Base-by-base conservation (phyloP, 768 basidiomycete species). In the Phaeotremella skinneri region DNA sequence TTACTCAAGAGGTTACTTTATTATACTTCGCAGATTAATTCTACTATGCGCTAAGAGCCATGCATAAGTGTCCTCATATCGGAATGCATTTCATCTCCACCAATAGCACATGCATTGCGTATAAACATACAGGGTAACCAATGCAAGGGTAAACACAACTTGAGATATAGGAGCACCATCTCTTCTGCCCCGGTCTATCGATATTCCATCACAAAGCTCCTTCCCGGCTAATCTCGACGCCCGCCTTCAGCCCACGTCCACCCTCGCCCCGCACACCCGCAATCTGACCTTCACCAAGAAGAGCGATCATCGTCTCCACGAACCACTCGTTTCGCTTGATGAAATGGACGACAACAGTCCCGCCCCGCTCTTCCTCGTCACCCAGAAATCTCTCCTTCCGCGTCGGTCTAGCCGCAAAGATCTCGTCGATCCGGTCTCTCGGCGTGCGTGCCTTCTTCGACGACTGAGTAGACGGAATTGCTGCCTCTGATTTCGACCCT, bases 251-350 rank as follows among this genome's bases (percentile, higher is more conserved):
- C 9, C 11, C 25, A 47, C 45, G 9, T 26, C 25, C n/a, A 26
- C 11, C 45, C 7, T 26, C 52, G 4, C 29, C 17, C 17, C 34
- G 25, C 14, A 14, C n/a, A 14, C 37, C 31, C 5, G n/a, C 52
- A 27, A 37, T 25, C 17, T 31, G 34, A 7, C 9, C 43, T 6
- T 31, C 26, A 1, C 88, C 90, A 27, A 97, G 80, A 25, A 99
- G 80, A 17, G 91, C 91, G 11, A 91, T 79, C 11, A 91, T 90
- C 4, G 93, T 90, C 79, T 99, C 94, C 66, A 92, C 77, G 79
- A 89, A 97, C 94, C 94, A 99, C 79, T 89, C 88, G 64, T 90
- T 85, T 76, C 90, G 88, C 85, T 97, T 99, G 81, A 99, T 87
- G 75, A 90, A 97, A 79, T 99, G 94, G 52, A 99, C 91, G 21